Percentiles rank a stretch among this genome's conserved stretches.
These are phyloP conservation scores for Penstemon newberryi DNA, from an alignment of 257 asterid genomes.

Conservation along the genomic window DNA sequence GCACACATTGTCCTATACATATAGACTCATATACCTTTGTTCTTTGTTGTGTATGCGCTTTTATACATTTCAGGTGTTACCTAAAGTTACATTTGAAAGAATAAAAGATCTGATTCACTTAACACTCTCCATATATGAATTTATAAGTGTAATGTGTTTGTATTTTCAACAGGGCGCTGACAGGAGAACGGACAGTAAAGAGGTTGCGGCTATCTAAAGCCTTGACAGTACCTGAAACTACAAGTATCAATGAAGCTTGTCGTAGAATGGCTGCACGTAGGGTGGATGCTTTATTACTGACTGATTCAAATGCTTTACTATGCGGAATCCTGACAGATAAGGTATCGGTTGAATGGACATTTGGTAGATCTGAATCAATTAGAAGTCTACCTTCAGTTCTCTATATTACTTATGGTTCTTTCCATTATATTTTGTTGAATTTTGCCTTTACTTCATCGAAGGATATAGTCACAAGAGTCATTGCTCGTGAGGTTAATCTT, in stretches of 20 bases:
- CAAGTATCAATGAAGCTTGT: slow-evolving; percentile 81
- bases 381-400: slow-evolving; percentile 9
- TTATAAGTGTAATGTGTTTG: background rate
- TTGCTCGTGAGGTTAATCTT: slow-evolving; percentile 75
- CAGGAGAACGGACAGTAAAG: slow-evolving; percentile 95
- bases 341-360: slow-evolving; percentile 43
- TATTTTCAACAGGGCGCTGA: slow-evolving; percentile 58
- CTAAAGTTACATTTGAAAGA: background rate
- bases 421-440: background rate
- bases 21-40: no score
- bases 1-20: background rate
- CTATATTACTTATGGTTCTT: slow-evolving; percentile 10
- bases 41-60: background rate
- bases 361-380: background rate
- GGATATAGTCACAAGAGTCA: slow-evolving; percentile 88
- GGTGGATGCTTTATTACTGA: slow-evolving; percentile 87
- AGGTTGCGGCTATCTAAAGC: slow-evolving; percentile 87
- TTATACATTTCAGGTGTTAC: background rate
- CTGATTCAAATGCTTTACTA: slow-evolving; percentile 91
- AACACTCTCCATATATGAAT: background rate
- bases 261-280: slow-evolving; percentile 90
- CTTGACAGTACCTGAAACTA: slow-evolving; percentile 82
- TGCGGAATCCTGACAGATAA: slow-evolving; percentile 96
- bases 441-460: slow-evolving; percentile 30
- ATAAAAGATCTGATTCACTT: background rate